A percentile compares a stretch with the other conserved stretches of the same genome.
phyloP scores from a whole-genome alignment of 768 basidiomycete species.

The Udeniomyces megalosporus region DNA sequence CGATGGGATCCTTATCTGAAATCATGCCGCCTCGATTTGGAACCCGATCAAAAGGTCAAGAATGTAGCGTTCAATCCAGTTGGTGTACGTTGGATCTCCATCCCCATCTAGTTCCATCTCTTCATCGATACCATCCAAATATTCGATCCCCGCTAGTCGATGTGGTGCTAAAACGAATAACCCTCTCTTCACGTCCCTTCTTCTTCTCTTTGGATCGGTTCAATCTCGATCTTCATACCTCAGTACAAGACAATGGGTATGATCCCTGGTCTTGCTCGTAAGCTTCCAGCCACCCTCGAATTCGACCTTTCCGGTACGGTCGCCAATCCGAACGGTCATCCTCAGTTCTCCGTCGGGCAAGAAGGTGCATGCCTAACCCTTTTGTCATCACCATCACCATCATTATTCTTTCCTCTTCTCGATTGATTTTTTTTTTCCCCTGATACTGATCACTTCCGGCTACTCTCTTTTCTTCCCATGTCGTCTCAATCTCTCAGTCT shows the following conservation, averaged over 20 bases:
- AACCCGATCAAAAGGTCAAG: too few relatives aligned
- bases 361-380: not conserved
- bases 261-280: not conserved
- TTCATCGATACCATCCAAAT: too few relatives aligned
- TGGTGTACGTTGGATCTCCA: too few relatives aligned
- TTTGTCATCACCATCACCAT: not conserved
- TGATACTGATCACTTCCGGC: not conserved
- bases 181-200: too few relatives aligned
- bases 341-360: conserved; percentile 2
- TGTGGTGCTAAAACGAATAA: too few relatives aligned
- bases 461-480: conserved; percentile 3
- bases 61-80: too few relatives aligned
- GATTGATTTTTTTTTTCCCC: not conserved
- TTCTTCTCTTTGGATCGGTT: too few relatives aligned
- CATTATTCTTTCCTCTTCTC: not conserved
- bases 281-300: not conserved
- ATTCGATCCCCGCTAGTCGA: too few relatives aligned
- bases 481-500: not conserved
- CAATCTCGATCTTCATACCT: too few relatives aligned
- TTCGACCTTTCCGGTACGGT: conserved; percentile 12
- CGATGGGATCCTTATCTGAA: too few relatives aligned
- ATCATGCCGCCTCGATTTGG: too few relatives aligned
- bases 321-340: not conserved
- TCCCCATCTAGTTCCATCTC: too few relatives aligned
- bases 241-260: conserved; percentile 3